Percentiles rank a stretch among this genome's conserved stretches.
Evolutionary conservation across 2,329 filamentous ascomycete genomes (phyloP).

Genomic region (Trematosphaeria pertusa): DNA sequence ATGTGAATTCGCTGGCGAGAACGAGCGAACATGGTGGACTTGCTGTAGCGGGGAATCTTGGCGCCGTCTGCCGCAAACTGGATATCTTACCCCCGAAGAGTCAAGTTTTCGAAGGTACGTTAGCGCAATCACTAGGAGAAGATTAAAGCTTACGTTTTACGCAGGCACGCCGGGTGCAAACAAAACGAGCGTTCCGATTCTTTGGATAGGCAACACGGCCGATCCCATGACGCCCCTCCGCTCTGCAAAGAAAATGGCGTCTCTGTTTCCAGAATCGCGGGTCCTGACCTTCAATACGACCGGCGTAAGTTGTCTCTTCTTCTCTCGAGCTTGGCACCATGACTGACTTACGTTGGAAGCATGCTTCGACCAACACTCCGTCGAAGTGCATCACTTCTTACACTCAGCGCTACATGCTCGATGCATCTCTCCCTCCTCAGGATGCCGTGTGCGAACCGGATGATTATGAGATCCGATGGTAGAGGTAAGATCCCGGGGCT

Average conservation of each 20-base stretch:
- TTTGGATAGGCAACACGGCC: not conserved
- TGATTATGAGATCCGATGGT: too few species aligned
- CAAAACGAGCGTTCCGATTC: not conserved
- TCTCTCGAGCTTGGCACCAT: not conserved
- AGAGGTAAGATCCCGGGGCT: too few species aligned
- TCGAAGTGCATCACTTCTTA: not conserved
- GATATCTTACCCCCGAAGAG: slow-evolving; percentile 22
- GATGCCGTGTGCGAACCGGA: too few species aligned
- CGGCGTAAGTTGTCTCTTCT: not conserved
- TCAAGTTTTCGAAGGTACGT: slow-evolving; percentile 27
- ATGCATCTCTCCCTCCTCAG: too few species aligned
- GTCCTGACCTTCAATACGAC: not conserved
- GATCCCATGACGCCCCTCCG: not conserved
- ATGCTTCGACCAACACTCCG: not conserved
- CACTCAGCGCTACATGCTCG: not conserved
- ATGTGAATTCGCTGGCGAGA: slow-evolving; percentile 2
- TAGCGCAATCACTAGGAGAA: not conserved
- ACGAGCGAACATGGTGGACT: slow-evolving; percentile 18
- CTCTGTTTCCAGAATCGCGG: not conserved
- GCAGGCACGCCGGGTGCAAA: not conserved
- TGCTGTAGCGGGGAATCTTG: slow-evolving; percentile 10
- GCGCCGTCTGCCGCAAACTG: slow-evolving; percentile 21
- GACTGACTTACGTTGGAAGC: not conserved
- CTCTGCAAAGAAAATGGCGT: not conserved
- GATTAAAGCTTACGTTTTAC: not conserved